A percentile compares a stretch with the other conserved stretches of the same genome.
Evolutionary conservation across 1,139 yeast species (phyloP).

Genomic region (Taphrina flavorubra): DNA sequence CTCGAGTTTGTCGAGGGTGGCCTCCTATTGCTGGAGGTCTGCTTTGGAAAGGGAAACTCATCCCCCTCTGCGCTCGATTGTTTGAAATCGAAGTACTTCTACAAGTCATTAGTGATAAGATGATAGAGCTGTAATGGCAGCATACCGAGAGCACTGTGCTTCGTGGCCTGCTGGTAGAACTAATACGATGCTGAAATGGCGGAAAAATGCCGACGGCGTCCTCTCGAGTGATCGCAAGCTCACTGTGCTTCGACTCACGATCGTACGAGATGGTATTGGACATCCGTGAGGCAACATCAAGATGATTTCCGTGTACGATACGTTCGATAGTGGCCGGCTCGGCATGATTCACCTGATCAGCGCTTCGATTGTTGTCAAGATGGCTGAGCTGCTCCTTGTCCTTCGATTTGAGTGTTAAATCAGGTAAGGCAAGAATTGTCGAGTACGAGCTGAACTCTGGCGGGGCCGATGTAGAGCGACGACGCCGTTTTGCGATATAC

Average conservation of each 20-base stretch:
- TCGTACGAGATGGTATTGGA: background rate
- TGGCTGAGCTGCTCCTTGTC: background rate
- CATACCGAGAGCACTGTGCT: constrained; percentile 5
- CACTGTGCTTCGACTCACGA: background rate
- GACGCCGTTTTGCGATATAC: background rate
- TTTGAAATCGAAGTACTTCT: background rate
- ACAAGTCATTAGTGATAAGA: background rate
- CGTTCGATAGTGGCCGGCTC: constrained; percentile 3
- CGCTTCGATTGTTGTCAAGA: background rate
- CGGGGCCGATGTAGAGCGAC: background rate
- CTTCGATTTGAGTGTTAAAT: background rate
- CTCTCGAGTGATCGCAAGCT: constrained; percentile 4
- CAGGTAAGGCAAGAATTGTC: background rate
- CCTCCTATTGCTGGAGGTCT: background rate
- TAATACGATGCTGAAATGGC: constrained; percentile 5
- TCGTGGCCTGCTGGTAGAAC: constrained; percentile 7
- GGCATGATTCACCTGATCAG: background rate
- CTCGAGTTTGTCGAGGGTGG: background rate
- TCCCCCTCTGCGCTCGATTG: background rate
- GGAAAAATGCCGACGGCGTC: constrained; percentile 10
- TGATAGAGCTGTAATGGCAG: background rate
- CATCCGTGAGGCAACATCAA: background rate
- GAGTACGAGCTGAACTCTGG: background rate
- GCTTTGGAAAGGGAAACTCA: background rate
- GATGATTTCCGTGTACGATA: background rate